Base-by-base conservation (phyloP, 192 early-diverging fungal genomes). In the Spinellus fusiger region DNA sequence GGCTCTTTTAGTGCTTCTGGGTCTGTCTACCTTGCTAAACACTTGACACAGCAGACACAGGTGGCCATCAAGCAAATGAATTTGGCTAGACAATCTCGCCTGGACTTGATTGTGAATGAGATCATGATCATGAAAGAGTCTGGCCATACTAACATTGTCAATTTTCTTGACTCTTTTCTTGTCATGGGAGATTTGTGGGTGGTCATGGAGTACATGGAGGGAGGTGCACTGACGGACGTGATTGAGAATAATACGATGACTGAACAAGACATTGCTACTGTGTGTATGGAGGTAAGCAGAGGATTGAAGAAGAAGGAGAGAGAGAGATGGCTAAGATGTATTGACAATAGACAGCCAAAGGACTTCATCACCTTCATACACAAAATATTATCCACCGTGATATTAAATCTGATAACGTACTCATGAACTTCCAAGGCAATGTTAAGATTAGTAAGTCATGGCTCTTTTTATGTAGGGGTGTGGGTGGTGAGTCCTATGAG, bases 41-140 rank as follows among this genome's bases (percentile, higher is more conserved):
- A 88, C 46, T 68, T 86, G 0, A 62, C 52, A 26, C 84, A 82
- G 26, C 80, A 82, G 38, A 59, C 80, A 12, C 78, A 80, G 1
- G 93, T 96, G 6, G 95, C 93, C 0, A 94, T 98, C 71, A 98
- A 98, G 74, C 93, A 94, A 74, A 98, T 96, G 93, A 88, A 95
- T 59, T 74, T 98, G 54, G 87, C 92, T 64, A 87, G 91, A 73
- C 95, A 98, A 78, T 89, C 93, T 33, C 90, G 93, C 65, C 90
- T 95, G 77, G 95, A 96, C 60, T 71, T 95, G 50, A 95, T 98
- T 66, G 93, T 96, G 71, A 95, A 92, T 58, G 93, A 94, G 74
- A 92, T 94, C 35, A 56, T 90, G 59, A 84, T 94, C 12, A 92
- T 94, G 91, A 87, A 88, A 63, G 90, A 92, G 59, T 85, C 80